Conservation (phyloP, 73 alveolate species). For the Urostyla sp. region DNA sequence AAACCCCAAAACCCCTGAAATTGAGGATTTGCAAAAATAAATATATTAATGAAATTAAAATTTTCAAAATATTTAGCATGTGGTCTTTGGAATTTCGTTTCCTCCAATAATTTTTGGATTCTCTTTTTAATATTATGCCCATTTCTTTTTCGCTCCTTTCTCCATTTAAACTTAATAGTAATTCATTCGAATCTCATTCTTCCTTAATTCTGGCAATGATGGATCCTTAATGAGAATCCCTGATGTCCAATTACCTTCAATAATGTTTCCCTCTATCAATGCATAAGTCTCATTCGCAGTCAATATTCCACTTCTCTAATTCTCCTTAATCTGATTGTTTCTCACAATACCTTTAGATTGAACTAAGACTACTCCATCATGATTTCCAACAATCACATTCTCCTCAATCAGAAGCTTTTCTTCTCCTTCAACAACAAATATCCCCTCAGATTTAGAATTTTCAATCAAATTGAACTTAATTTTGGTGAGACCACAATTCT, state of each 20-base stretch:
- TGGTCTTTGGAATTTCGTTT: constrained; percentile 61
- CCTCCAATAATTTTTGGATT: constrained; percentile 57
- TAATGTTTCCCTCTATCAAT: constrained; percentile 54
- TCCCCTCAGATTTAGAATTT: constrained; percentile 93
- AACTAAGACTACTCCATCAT: constrained; percentile 95
- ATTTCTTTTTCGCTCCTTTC: constrained; percentile 41
- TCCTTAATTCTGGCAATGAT: constrained; percentile 51
- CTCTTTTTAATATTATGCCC: constrained; percentile 36
- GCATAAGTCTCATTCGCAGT: constrained; percentile 86
- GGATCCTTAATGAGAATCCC: constrained; percentile 63
- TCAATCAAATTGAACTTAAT: constrained; percentile 82
- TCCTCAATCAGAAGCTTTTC: constrained; percentile 77
- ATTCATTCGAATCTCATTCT: constrained; percentile 44
- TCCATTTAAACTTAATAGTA: constrained; percentile 64
- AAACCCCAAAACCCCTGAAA: no score
- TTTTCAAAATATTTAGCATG: constrained; percentile 49
- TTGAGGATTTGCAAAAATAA: not conserved
- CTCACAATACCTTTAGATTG: constrained; percentile 80
- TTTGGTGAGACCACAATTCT: constrained; percentile 75
- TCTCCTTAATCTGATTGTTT: constrained; percentile 79
- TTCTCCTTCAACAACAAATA: constrained; percentile 92
- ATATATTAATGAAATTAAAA: not conserved
- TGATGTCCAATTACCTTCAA: constrained; percentile 51
- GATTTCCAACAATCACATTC: constrained; percentile 86
- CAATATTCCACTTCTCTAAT: constrained; percentile 91